These are phyloP conservation scores for Colletotrichum sp. DNA, from an alignment of 2,329 filamentous ascomycete species.

Conservation along the genomic window DNA sequence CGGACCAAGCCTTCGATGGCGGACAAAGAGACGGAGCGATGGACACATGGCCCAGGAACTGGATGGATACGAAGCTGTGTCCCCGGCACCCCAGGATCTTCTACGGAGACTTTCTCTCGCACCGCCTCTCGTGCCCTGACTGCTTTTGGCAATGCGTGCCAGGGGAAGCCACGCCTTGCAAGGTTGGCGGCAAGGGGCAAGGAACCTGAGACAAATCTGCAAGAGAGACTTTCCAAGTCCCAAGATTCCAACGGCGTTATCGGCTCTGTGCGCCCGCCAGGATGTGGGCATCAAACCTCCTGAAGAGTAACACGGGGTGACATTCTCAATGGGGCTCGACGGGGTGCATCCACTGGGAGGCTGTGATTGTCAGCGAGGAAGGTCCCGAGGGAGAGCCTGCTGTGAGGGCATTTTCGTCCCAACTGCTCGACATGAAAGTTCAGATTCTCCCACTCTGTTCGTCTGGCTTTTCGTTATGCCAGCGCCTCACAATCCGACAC, in stretches of 20 bases:
- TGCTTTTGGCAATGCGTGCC: conserved; percentile 8
- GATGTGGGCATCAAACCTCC: conserved; percentile 17
- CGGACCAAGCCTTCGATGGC: background rate
- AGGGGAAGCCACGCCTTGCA: conserved; percentile 19
- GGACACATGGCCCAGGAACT: background rate
- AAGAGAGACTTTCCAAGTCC: background rate
- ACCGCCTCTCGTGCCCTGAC: conserved; percentile 4
- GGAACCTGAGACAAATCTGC: conserved; percentile 17
- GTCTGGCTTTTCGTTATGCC: background rate
- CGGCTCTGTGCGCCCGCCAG: conserved; percentile 15
- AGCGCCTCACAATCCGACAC: background rate
- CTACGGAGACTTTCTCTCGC: conserved; percentile 18
- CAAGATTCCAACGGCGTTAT: conserved; percentile 7
- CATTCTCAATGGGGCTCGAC: conserved; percentile 1
- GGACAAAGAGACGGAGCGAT: conserved; percentile 1
- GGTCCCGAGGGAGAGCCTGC: background rate
- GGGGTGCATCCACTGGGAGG: background rate
- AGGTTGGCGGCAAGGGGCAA: conserved; percentile 17
- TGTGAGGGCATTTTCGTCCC: conserved; percentile 4
- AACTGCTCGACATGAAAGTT: conserved; percentile 6
- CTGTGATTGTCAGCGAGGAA: background rate
- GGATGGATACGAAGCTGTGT: conserved; percentile 5
- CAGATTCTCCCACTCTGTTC: background rate
- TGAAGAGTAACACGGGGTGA: conserved; percentile 15
- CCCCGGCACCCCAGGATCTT: conserved; percentile 2